Base-by-base conservation (phyloP, 2,329 filamentous ascomycete species). In the Orbilia brochopaga region DNA sequence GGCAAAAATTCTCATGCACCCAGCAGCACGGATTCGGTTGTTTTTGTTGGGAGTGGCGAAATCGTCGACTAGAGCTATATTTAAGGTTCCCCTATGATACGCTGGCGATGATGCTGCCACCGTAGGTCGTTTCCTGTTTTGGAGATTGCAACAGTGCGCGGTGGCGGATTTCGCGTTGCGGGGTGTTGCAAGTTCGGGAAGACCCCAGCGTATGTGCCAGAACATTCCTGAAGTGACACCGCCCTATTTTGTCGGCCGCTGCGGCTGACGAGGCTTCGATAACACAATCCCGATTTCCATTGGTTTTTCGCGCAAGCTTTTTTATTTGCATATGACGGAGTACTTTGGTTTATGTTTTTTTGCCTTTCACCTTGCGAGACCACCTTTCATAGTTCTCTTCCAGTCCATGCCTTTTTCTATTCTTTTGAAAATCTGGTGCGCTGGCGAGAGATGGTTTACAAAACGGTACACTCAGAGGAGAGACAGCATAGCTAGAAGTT, bases 41-140 rank as follows among this genome's bases (percentile, higher is more conserved):
- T 37, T 58, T 62, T 37, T 35, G 27, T 51, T 23, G 53, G 44
- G 27, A 62, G 58, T 69, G 65, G 65, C 65, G 37, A 63, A 69
- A 40, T 11, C 15, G 27, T 17, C 21, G 23, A 32, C 19, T 23
- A 19, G 19, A 8, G 21, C 56, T 61, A 56, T 50, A 51, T 37
- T 48, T 62, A 61, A 51, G 50, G n/a, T 53, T 19, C 15, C n/a
- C 21, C 30, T 58, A 23, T 51, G 56, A 60, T 60, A 60, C 44
- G 27, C 37, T 50, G 32, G 15, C 56, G 42, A 48, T 46, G 37
- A 48, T 63, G 66, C 46, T 61, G 40, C 21, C 40, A 54, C 48
- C 48, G 53, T 55, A 35, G 53, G 50, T 70, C 59, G 52, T 70
- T 70, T 70, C 66, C 66, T 64, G 66, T 70, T 70, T 70, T 56